Evolutionary conservation across 2,329 filamentous ascomycete genomes (phyloP), one percentile per base, ranked within the genome.

Genomic region (Penicillium sp.): DNA sequence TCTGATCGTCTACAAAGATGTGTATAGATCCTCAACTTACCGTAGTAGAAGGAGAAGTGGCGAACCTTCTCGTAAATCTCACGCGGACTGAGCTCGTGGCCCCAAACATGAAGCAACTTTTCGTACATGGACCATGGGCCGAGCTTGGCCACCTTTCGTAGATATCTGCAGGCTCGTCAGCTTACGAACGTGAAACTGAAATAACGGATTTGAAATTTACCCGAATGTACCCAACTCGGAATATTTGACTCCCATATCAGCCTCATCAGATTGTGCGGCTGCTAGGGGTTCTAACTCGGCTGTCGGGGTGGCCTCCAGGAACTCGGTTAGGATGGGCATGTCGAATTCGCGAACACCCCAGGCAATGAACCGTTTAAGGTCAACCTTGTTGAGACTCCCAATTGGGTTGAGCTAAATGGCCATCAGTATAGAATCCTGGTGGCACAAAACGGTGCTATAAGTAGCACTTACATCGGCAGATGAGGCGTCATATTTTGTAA

Each of bases 351-450:
- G 77, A 55, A 80, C 75, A 2, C 87, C 84, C 82, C 85, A 92
- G n/a, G 77, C 78, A 61, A 92, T 89, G 76, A 93, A 92, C 10
- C 83, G 77, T 73, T 90, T 91, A 1, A 92, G 78, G 67, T 93
- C 90, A 1, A 81, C 85, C 74, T 92, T 92, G 59, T 80, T 82
- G 59, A 87, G 85, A 11, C 76, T 76, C 26, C 81, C 78, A 59
- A 78, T 78, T 7, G 72, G 76, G 61, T 75, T 77, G 35, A 73
- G 76, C 77, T 71, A 52, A 3, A 7, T 11, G 4, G 4, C 8
- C 6, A 7, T 59, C 43, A 46, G 59, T 49, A 57, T 89, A 88
- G 3, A 87, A 87, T 67, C 89, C 37, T 38, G 28, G 11, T 13
- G 8, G 16, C 19, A 1, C 10, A 22, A 42, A 6, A 26, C 55